Conservation (phyloP, 495 filamentous ascomycete species). For the Penicillium verhagenii region DNA sequence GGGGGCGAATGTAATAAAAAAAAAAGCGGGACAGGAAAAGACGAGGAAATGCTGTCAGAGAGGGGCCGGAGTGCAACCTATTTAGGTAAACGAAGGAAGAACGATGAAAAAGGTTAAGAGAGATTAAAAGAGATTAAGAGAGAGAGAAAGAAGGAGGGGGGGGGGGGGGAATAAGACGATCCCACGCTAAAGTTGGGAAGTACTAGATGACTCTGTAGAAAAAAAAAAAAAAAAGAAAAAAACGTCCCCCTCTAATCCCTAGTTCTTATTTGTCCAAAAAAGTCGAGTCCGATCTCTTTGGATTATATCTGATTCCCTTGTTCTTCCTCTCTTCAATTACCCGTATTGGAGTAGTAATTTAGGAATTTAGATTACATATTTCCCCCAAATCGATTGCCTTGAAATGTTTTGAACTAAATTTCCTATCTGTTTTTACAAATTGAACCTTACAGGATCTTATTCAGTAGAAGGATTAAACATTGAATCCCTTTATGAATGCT, state of each 20-base stretch:
- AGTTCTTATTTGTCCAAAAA: background rate
- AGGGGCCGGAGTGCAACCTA: background rate
- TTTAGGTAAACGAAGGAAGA: background rate
- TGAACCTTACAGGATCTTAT: no score
- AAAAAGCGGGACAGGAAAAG: slow-evolving; percentile 1
- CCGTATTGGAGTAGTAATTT: background rate
- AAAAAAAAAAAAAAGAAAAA: background rate
- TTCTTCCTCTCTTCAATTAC: background rate
- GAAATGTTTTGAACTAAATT: background rate
- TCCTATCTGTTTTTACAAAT: no score
- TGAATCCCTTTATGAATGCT: no score
- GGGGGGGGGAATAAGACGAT: slow-evolving; percentile 2
- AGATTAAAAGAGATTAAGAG: no score
- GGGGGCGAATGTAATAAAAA: background rate
- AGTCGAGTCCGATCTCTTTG: background rate
- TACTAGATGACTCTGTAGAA: background rate
- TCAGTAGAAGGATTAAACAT: no score
- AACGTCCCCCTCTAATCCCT: background rate
- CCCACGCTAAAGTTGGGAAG: no score
- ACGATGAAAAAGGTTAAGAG: background rate
- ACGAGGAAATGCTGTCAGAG: slow-evolving; percentile 2
- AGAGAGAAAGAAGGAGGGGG: no score
- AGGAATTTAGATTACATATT: no score
- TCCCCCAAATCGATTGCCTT: background rate
- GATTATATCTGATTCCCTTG: background rate